These are phyloP conservation scores for Oxyria digyna DNA, from an alignment of 148 eudicot genomes.

Conservation along the genomic window DNA sequence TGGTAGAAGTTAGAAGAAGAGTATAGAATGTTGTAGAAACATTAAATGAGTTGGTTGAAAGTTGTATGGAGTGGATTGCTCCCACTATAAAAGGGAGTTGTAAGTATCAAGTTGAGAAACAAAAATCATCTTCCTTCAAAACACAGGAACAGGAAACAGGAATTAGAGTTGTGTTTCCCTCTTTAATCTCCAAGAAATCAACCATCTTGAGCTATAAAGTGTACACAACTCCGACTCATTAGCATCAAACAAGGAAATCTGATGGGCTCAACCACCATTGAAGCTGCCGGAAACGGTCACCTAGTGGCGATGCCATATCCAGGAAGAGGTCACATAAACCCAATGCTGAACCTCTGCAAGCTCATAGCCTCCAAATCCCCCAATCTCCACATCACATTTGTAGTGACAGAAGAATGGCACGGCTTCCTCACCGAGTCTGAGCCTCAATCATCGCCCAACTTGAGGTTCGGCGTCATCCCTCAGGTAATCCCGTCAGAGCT, in stretches of 20 bases:
- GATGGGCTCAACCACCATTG: background rate
- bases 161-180: no score
- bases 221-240: background rate
- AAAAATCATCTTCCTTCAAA: no score
- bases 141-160: no score
- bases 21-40: no score
- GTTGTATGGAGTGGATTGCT: no score
- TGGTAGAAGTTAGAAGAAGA: no score
- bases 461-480: slow-evolving; percentile 32
- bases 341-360: slow-evolving; percentile 37
- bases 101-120: no score
- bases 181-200: no score
- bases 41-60: no score
- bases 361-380: slow-evolving; percentile 12
- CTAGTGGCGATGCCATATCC: slow-evolving; percentile 24
- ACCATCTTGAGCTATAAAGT: background rate
- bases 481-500: slow-evolving; percentile 52
- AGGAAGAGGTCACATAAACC: slow-evolving; percentile 29
- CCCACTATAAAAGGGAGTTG: no score
- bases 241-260: background rate
- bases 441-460: slow-evolving; percentile 18
- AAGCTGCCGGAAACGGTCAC: slow-evolving; percentile 6
- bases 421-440: slow-evolving; percentile 27
- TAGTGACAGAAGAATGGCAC: slow-evolving; percentile 43
- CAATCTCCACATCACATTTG: slow-evolving; percentile 21